Base-by-base conservation (phyloP, 345 rosid species). In the Hypericum perforatum region DNA sequence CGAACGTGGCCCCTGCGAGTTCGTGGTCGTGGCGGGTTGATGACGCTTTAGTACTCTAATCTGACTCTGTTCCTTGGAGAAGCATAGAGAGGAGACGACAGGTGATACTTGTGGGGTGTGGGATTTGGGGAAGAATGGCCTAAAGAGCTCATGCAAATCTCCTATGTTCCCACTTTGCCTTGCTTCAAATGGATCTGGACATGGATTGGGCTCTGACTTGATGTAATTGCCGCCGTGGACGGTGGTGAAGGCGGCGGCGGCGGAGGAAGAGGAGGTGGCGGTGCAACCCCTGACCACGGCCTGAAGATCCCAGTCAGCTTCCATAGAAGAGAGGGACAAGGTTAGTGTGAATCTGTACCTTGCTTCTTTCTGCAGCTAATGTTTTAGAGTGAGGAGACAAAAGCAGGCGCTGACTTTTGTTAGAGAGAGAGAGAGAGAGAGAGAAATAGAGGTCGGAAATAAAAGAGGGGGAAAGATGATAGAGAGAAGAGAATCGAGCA, bases 131-230 rank as follows among this genome's bases (percentile, higher is more conserved):
- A 52, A 61, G 64, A 86, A 86, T 11, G 95, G 89, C 52, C 71
- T 78, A 74, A 74, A 80, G 66, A 94, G 86, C 52, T 89, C 97
- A 61, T 77, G 82, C 60, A 77, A 58, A 38, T 89, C 89, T 61
- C 84, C 84, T 16, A 60, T 58, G 82, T 11, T 9, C 38, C 10
- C 7, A 12, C 43, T 51, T n/a, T 70, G 69, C 11, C 56, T 68
- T 5, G 70, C 61, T 62, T 68, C 79, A 39, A 71, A 65, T 9
- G 72, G 72, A 65, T 67, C 70, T 12, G 61, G 39, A 22, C 4
- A 1, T 22, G 32, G 32, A 22, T 4, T 22, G 32, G 32, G 32
- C 32, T 22, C 32, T 22, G 32, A 22, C 4, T 22, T 22, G 32
- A 22, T 22, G 32, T 1, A 22, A 22, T 22, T 22, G 1, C 32